Evolutionary conservation across 73 alveolate species (phyloP), one percentile per base, ranked within the genome.

Genomic region (Paramecium bursaria): DNA sequence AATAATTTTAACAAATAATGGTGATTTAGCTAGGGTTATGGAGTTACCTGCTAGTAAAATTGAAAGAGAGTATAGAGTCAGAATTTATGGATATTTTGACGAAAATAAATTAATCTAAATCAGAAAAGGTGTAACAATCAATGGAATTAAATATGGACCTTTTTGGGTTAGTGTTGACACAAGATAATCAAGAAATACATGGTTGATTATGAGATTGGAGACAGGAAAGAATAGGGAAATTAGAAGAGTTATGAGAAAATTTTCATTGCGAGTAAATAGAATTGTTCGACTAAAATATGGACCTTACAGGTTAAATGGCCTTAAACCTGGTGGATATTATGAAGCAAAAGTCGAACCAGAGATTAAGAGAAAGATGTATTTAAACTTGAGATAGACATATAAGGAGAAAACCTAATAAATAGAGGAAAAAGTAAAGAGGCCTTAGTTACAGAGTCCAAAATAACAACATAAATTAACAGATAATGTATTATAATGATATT

Each of bases 211-310:
- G 90, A 90, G 90, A 49, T 86, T 94, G 11, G 85, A 73, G 15
- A 61, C 75, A 73, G 95, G 96, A 2, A 88, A 86, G 50, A 91
- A 90, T 61, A 94, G 95, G 52, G 98, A 94, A 75, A 88, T 94
- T 47, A 94, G 98, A 61, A 85, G 91, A 60, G 95, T 92, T 0
- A 91, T 94, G 96, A 31, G 90, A 48, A 94, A 90, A 75, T 86
- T 91, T 33, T 73, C 87, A 25, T 55, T 94, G 51, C 86, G 96
- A 86, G 98, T 94, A 1, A 94, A 92, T 75, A 86, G 98, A 51
- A 79, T 94, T 5, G 55, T 85, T 2, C 86, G 98, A 74, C 15
- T 47, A 35, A 30, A 85, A 15, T 94, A 94, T 73, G 96, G 98
- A 6, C 96, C 98, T 0, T 94, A 94, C 57, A 89, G 90, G 5